Evolutionary conservation across 495 filamentous ascomycete genomes (phyloP).

Genomic region (Pyrenula massariospora): DNA sequence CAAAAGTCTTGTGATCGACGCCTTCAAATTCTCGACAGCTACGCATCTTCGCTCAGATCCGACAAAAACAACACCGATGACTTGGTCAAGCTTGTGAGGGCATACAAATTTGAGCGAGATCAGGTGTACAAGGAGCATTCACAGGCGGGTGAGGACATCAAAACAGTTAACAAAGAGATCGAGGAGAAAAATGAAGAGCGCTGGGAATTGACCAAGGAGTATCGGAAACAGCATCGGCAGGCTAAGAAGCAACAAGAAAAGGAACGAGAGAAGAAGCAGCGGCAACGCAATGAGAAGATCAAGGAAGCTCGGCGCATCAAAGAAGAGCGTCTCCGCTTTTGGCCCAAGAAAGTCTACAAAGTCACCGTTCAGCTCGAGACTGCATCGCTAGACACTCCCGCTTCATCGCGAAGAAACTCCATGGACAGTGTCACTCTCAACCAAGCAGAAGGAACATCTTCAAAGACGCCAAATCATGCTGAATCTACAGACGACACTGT

Average conservation of each 20-base stretch:
- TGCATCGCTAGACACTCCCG: slow-evolving; percentile 30
- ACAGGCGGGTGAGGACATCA: slow-evolving; percentile 23
- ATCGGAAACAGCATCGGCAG: slow-evolving; percentile 21
- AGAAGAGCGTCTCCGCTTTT: slow-evolving; percentile 40
- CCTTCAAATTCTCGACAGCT: slow-evolving; percentile 30
- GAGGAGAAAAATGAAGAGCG: slow-evolving; percentile 15
- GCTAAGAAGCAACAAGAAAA: slow-evolving; percentile 19
- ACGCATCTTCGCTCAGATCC: slow-evolving; percentile 19
- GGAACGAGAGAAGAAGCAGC: slow-evolving; percentile 16
- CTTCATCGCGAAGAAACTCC: slow-evolving; percentile 43
- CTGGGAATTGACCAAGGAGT: slow-evolving; percentile 19
- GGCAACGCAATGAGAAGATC: slow-evolving; percentile 25
- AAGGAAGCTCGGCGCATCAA: slow-evolving; percentile 39
- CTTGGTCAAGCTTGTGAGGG: slow-evolving; percentile 20
- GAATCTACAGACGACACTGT: slow-evolving; percentile 1
- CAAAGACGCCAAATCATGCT: slow-evolving; percentile 8
- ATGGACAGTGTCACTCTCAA: slow-evolving; percentile 23
- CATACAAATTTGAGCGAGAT: slow-evolving; percentile 35
- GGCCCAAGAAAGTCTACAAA: slow-evolving; percentile 44
- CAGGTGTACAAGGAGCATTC: slow-evolving; percentile 31
- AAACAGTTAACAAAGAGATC: slow-evolving; percentile 14
- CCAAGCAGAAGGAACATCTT: slow-evolving; percentile 13
- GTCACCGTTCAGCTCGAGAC: slow-evolving; percentile 48
- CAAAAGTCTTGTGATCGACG: slow-evolving; percentile 25
- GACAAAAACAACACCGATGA: slow-evolving; percentile 18